Evolutionary conservation across 441 rosid species (phyloP).

Genomic region (Pelargonium myrrhifolium): DNA sequence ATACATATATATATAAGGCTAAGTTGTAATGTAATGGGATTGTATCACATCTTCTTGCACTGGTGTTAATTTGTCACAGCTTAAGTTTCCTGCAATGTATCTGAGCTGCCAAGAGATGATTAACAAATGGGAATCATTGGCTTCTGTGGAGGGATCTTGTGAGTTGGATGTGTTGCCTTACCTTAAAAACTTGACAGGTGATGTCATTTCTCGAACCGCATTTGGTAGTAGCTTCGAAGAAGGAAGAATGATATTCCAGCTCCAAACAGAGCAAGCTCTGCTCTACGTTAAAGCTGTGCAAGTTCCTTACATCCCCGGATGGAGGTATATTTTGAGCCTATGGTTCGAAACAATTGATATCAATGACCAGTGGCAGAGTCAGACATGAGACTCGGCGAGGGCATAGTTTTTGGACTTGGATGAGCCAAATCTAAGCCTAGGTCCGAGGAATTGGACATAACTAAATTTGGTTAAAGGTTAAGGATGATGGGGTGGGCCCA

Average conservation of each 20-base stretch:
- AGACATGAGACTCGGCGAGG: too few relatives aligned
- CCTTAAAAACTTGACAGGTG: slow-evolving; percentile 19
- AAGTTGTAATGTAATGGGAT: too few relatives aligned
- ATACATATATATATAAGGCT: too few relatives aligned
- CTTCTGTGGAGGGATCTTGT: slow-evolving; percentile 6
- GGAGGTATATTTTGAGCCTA: neutral
- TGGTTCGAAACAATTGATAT: too few relatives aligned
- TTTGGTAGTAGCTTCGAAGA: slow-evolving; percentile 30
- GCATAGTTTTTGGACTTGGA: too few relatives aligned
- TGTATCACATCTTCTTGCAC: too few relatives aligned
- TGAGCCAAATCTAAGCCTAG: too few relatives aligned
- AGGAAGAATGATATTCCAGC: slow-evolving; percentile 24
- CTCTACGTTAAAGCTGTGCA: slow-evolving; percentile 12
- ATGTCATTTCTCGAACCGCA: slow-evolving; percentile 27
- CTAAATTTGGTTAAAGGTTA: too few relatives aligned
- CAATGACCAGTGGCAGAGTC: too few relatives aligned
- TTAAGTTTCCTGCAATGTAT: slow-evolving; percentile 21
- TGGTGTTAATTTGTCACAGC: neutral
- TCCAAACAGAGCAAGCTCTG: slow-evolving; percentile 20
- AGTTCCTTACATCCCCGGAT: neutral
- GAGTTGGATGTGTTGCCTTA: slow-evolving; percentile 20
- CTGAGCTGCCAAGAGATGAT: slow-evolving; percentile 17
- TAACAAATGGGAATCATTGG: slow-evolving; percentile 11
- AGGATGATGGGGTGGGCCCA: too few relatives aligned
- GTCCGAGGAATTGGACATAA: too few relatives aligned